Evolutionary conservation across 495 filamentous ascomycete genomes (phyloP).

Genomic region (Astrothelium subdiscretum): DNA sequence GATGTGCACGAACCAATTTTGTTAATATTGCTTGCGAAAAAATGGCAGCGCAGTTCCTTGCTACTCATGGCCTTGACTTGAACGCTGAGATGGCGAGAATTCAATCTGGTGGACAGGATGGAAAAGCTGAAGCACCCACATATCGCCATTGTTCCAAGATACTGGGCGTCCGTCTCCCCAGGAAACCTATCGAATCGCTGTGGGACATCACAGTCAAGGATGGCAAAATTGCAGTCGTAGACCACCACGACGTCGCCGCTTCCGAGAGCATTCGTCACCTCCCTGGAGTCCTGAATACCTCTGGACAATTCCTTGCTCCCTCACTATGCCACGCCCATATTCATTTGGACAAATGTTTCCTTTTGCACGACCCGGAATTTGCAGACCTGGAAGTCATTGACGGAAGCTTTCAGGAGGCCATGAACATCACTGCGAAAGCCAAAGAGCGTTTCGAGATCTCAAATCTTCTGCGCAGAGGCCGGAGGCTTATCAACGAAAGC

Average conservation of each 20-base stretch:
- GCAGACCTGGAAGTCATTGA: slow-evolving; percentile 44
- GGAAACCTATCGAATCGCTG: slow-evolving; percentile 20
- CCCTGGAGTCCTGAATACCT: slow-evolving; percentile 19
- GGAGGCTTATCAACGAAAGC: slow-evolving; percentile 56
- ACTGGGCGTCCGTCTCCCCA: slow-evolving; percentile 30
- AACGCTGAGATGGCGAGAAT: slow-evolving; percentile 22
- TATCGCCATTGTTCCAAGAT: slow-evolving; percentile 20
- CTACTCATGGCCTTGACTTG: slow-evolving; percentile 18
- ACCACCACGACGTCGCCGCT: slow-evolving; percentile 19
- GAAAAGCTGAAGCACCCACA: slow-evolving; percentile 4
- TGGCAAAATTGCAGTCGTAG: slow-evolving; percentile 32
- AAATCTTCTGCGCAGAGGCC: slow-evolving; percentile 51
- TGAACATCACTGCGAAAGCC: slow-evolving; percentile 47
- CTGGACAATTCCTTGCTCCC: slow-evolving; percentile 37
- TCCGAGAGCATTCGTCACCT: slow-evolving; percentile 20
- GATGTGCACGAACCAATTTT: neutral
- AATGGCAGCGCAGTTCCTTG: slow-evolving; percentile 23
- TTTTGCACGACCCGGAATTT: slow-evolving; percentile 48
- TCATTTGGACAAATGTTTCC: slow-evolving; percentile 65
- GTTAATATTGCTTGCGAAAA: neutral
- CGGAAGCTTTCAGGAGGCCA: slow-evolving; percentile 57
- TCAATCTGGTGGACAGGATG: slow-evolving; percentile 11
- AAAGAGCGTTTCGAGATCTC: slow-evolving; percentile 47
- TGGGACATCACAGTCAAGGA: slow-evolving; percentile 36
- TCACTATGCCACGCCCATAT: slow-evolving; percentile 64